These are phyloP conservation scores for Fagopyrum esculentum DNA, from an alignment of 148 eudicot species.

Conservation along the genomic window DNA sequence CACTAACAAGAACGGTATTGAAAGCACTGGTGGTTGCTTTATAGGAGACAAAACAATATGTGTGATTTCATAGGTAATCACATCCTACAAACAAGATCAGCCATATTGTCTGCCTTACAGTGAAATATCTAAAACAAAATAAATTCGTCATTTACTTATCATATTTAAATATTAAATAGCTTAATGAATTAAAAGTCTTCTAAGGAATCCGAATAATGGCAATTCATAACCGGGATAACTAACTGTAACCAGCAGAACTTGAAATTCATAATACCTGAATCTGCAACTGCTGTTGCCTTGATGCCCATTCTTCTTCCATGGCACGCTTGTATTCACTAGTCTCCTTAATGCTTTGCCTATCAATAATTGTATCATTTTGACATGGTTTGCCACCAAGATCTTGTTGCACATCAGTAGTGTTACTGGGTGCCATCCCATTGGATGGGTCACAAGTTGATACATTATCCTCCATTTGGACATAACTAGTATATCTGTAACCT, in stretches of 20 bases:
- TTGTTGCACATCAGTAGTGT: neutral
- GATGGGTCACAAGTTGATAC: neutral
- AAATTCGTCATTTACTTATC: too few relatives aligned
- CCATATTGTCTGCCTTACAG: neutral
- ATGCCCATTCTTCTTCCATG: constrained; percentile 68
- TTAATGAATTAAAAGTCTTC: neutral
- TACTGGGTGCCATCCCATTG: neutral
- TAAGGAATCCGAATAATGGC: neutral
- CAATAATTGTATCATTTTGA: constrained; percentile 30
- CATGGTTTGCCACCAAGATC: constrained; percentile 10
- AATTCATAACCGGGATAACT: neutral
- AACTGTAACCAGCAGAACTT: neutral
- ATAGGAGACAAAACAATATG: neutral
- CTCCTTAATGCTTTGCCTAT: constrained; percentile 81
- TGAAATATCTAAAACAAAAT: neutral
- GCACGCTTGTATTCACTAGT: constrained; percentile 83
- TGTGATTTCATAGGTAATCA: neutral
- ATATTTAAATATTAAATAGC: too few relatives aligned
- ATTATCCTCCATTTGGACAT: neutral
- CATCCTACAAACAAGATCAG: neutral
- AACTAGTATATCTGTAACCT: neutral
- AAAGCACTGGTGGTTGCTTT: neutral
- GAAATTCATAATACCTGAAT: constrained; percentile 41
- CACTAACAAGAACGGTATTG: neutral
- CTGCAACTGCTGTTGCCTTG: constrained; percentile 51